Percentiles rank a stretch among this genome's conserved stretches.
Conservation (phyloP, 768 basidiomycete genomes). For the Lentinula sp. region DNA sequence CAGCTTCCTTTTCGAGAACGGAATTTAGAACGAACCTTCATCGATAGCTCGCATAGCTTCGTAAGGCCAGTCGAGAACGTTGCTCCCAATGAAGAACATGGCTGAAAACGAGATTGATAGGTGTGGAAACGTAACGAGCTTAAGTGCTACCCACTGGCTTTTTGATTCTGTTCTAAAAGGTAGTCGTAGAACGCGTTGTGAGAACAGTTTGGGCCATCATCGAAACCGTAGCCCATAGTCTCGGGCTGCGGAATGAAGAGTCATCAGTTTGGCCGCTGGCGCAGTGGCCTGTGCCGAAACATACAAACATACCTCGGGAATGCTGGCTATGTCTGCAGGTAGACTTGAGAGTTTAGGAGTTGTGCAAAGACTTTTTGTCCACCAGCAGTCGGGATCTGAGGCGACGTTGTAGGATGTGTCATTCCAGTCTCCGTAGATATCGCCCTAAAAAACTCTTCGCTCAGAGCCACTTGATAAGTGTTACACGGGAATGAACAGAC, state of each 20-base stretch:
- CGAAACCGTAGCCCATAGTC: constrained; percentile 56
- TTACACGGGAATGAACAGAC: constrained; percentile 11
- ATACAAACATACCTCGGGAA: constrained; percentile 37
- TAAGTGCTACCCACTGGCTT: constrained; percentile 41
- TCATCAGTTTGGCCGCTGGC: not conserved
- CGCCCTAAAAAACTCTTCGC: not conserved
- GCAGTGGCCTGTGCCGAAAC: not conserved
- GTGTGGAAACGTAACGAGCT: not conserved
- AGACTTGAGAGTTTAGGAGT: constrained; percentile 42
- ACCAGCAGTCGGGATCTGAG: constrained; percentile 46
- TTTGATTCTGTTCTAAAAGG: constrained; percentile 45
- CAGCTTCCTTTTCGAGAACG: not conserved
- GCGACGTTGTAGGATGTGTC: constrained; percentile 12
- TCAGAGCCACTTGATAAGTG: not conserved
- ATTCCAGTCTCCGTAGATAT: constrained; percentile 16
- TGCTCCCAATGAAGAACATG: constrained; percentile 61
- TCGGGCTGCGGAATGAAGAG: constrained; percentile 29
- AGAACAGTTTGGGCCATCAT: constrained; percentile 62
- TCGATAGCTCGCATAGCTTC: constrained; percentile 46
- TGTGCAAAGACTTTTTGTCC: constrained; percentile 31
- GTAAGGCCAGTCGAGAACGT: constrained; percentile 49
- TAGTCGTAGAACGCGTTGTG: constrained; percentile 61
- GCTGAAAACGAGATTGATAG: constrained; percentile 23
- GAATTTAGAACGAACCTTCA: constrained; percentile 28
- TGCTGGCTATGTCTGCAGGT: constrained; percentile 32